These are phyloP conservation scores for Aspergillus heteromorphus DNA, from an alignment of 495 filamentous ascomycete genomes.

Conservation along the genomic window DNA sequence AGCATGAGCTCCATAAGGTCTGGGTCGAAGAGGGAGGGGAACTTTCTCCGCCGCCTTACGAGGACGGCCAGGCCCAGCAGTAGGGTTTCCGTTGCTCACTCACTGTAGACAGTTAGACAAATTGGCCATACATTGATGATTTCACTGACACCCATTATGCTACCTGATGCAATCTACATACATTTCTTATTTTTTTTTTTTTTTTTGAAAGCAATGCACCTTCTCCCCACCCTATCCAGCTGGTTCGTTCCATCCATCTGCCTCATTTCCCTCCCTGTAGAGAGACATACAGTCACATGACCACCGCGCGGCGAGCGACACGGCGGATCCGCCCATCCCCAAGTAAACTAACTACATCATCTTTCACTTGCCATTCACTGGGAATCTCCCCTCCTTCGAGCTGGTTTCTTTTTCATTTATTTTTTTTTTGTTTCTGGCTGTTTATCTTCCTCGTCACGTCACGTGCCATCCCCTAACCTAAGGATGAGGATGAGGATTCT, in stretches of 20 bases:
- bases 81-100: not conserved
- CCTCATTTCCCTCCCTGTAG: too few species aligned
- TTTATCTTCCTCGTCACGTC: not conserved
- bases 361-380: not conserved
- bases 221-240: not conserved
- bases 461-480: not conserved
- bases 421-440: not conserved
- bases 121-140: not conserved
- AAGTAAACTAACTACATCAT: not conserved
- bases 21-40: conserved; percentile 45
- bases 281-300: conserved; percentile 11
- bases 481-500: not conserved
- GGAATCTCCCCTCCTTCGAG: too few species aligned
- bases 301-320: not conserved
- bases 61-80: conserved; percentile 12
- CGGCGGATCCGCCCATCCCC: not conserved
- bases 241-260: not conserved
- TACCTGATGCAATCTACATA: not conserved
- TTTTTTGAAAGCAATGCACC: not conserved
- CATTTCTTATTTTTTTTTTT: not conserved
- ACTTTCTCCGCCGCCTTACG: conserved; percentile 38
- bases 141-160: not conserved
- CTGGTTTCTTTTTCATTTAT: not conserved
- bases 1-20: conserved; percentile 58
- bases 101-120: not conserved